Base-by-base conservation (phyloP, 257 asterid genomes). In the Rubia yunnanensis region DNA sequence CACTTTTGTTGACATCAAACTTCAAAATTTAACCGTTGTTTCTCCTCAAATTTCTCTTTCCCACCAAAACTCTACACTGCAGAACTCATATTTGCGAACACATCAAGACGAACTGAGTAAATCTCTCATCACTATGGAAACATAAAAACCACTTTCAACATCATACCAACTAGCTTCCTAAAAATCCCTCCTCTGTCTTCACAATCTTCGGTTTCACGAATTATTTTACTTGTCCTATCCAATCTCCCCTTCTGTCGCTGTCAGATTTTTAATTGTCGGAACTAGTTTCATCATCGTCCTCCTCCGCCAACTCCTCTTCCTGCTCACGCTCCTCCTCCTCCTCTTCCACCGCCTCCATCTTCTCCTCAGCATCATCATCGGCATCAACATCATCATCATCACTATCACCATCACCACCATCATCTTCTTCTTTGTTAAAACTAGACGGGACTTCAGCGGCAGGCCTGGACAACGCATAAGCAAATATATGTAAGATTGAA, bases 221-320 rank as follows among this genome's bases (percentile, higher is more conserved):
- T 46, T 24, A 48, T 56, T 4, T n/a, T n/a, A n/a, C 10, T 27
- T 44, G 20, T 44, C 39, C 57, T 70, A 27, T 52, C 46, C 26
- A 18, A 24, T 36, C 20, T 32, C 32, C 27, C 59, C 73, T 71
- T 48, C 52, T 27, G 17, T 32, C 32, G 10, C 1, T 59, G 36
- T 38, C 66, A 38, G 31, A 57, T 60, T 55, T 68, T 74, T 73
- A 83, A 36, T 80, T 89, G 70, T 59, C 76, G 44, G 84, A 81
- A 84, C 87, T 81, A 32, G 88, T 85, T 66, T 86, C 94, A n/a
- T 76, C 94, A n/a, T 76, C 87, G 63, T 85, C 79, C 74, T 79
- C 86, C 0, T 44, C 52, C 0, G n/a, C n/a, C n/a, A n/a, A n/a
- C n/a, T 15, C n/a, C 7, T 44, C 52, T 14, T 17, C 48, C 18